Evolutionary conservation across 2,329 filamentous ascomycete species (phyloP).

Genomic region (Trichoderma sp.): DNA sequence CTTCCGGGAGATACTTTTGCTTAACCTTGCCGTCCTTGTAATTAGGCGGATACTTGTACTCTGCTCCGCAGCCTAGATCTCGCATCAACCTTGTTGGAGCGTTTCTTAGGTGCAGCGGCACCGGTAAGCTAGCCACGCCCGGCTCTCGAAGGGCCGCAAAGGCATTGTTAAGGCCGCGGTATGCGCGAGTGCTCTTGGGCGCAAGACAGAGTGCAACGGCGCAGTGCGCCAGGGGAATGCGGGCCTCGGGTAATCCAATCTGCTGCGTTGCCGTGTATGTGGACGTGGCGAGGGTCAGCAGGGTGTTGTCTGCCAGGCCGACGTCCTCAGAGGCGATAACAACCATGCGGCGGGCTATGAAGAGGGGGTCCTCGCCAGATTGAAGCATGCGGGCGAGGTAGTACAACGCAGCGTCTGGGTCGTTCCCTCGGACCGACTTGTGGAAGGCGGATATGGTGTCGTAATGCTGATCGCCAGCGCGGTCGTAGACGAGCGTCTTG

Average conservation of each 20-base stretch:
- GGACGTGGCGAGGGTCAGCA: slow-evolving; percentile 80
- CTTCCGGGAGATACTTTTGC: slow-evolving; percentile 88
- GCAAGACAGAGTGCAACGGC: slow-evolving; percentile 76
- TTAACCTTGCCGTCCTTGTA: slow-evolving; percentile 76
- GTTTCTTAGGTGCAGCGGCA: slow-evolving; percentile 86
- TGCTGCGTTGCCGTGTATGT: slow-evolving; percentile 86
- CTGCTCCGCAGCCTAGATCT: slow-evolving; percentile 82
- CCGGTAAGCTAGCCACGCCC: slow-evolving; percentile 74
- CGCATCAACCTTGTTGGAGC: slow-evolving; percentile 92
- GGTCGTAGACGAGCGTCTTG: slow-evolving; percentile 91
- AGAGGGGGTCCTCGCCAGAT: slow-evolving; percentile 89
- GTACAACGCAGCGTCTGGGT: slow-evolving; percentile 86
- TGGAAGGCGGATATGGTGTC: slow-evolving; percentile 97
- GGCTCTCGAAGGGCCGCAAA: slow-evolving; percentile 77
- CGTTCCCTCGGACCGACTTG: slow-evolving; percentile 86
- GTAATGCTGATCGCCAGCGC: slow-evolving; percentile 94
- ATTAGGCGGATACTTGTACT: slow-evolving; percentile 96
- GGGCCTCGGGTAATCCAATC: slow-evolving; percentile 90
- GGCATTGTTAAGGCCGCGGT: slow-evolving; percentile 77
- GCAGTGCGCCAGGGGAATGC: slow-evolving; percentile 87
- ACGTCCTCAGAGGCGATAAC: slow-evolving; percentile 95
- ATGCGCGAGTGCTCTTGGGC: slow-evolving; percentile 83
- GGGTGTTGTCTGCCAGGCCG: slow-evolving; percentile 79
- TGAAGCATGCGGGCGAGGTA: slow-evolving; percentile 95
- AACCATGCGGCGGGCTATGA: slow-evolving; percentile 87